Base-by-base conservation (phyloP, 2,329 filamentous ascomycete species). In the Xylaria sp. region DNA sequence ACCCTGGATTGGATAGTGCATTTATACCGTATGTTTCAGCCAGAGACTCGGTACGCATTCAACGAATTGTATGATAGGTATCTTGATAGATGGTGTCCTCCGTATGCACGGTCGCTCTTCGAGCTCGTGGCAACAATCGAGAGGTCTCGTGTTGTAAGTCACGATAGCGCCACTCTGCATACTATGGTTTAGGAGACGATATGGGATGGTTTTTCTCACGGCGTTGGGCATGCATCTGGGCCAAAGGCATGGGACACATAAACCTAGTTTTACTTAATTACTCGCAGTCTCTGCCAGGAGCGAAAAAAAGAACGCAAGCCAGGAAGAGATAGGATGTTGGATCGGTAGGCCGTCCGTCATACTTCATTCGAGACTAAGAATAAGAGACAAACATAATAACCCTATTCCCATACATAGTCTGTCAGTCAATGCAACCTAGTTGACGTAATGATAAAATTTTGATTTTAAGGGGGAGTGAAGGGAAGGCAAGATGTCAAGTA, bases 31-130 rank as follows among this genome's bases (percentile, higher is more conserved):
- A 36, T 26, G 42, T 60, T 49, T 33, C 48, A 44, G 33, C 23
- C 1, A 63, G 36, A 59, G 26, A 65, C 49, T 60, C 17, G 17
- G 51, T 26, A 56, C 46, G 49, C 28, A 59, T 46, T 70, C 28
- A 20, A 70, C 28, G 63, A 66, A 54, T 51, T 63, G 49, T 64
- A 69, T 68, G 63, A 71, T 71, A 28, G 28, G 28, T 28, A 68
- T n/a, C 42, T 59, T 28, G 38, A 59, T 59, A 59, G 15, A 59
- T 46, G 26, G 48, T 51, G 48, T 15, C 48, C 11, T 15, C 3
- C 11, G 46, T 49, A 15, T 49, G 46, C 13, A 23, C 26, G 23
- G 23, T 31, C 11, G 4, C 11, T 17, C 11, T 28, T 49, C 46
- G 23, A 13, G 46, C 26, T 9, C 11, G 26, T 17, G 48, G 9